phyloP scores from a whole-genome alignment of 768 basidiomycete species.

The Ramaria rubella region DNA sequence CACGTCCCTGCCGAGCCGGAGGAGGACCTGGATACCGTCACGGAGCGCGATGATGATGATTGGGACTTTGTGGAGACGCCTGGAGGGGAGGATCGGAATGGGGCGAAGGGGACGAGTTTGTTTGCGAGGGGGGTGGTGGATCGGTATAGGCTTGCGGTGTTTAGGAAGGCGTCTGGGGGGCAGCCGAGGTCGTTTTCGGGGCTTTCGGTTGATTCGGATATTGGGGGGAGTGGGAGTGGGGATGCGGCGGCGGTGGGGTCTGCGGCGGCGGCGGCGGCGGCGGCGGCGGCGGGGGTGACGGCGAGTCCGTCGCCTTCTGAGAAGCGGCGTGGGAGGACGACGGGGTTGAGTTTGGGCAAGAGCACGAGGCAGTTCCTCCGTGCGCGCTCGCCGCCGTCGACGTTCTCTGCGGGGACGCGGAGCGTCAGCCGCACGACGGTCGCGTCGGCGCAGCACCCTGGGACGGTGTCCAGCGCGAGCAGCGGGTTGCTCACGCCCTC shows the following conservation, averaged over 20 bases:
- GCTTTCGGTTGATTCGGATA: slow-evolving; percentile 49
- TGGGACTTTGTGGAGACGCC: slow-evolving; percentile 87
- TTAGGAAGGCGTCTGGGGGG: slow-evolving; percentile 61
- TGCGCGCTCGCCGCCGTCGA: slow-evolving; percentile 57
- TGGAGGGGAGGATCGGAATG: slow-evolving; percentile 79
- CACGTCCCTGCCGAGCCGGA: slow-evolving; percentile 43
- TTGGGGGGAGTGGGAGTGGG: too few relatives aligned
- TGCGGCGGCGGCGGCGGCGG: too few relatives aligned
- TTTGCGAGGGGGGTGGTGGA: slow-evolving; percentile 92
- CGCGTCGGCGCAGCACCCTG: slow-evolving; percentile 24
- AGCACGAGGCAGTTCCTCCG: slow-evolving; percentile 66
- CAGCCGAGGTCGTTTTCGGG: slow-evolving; percentile 49
- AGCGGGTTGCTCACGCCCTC: slow-evolving; percentile 56
- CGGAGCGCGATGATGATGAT: slow-evolving; percentile 56
- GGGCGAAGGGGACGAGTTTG: slow-evolving; percentile 69
- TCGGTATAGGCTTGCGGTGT: slow-evolving; percentile 76
- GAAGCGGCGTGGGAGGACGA: slow-evolving; percentile 61
- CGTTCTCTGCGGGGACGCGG: slow-evolving; percentile 16
- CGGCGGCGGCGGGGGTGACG: slow-evolving; percentile 31
- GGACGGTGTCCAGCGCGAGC: slow-evolving; percentile 19
- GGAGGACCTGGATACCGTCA: slow-evolving; percentile 33
- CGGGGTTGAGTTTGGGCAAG: slow-evolving; percentile 66
- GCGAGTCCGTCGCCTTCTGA: slow-evolving; percentile 43
- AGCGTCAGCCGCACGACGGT: slow-evolving; percentile 1
- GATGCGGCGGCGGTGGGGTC: not conserved